Percentiles rank a stretch among this genome's conserved stretches.
phyloP scores from a whole-genome alignment of 129 eudicot species.

The Glebionis coronaria region DNA sequence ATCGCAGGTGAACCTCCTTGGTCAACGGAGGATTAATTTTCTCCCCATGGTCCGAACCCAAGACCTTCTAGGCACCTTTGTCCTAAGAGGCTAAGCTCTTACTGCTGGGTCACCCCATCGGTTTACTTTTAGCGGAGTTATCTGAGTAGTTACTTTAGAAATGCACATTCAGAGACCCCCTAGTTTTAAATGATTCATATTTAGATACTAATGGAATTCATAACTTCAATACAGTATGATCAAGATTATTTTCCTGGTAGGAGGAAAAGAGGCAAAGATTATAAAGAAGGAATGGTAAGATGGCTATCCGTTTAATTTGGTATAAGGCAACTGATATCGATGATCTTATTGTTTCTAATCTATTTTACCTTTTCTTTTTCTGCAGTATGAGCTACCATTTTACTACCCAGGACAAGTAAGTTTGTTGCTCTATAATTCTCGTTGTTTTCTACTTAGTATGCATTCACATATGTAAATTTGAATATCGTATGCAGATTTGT shows the following conservation, averaged over 20 bases:
- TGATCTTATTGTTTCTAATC: conserved; percentile 2
- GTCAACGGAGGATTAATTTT: too few species aligned
- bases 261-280: conserved; percentile 96
- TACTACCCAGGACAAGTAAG: conserved; percentile 99
- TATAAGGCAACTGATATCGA: conserved; percentile 2
- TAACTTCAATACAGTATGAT: conserved; percentile 58
- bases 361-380: conserved; percentile 20
- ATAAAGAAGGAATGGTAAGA: conserved; percentile 90
- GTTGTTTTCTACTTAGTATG: neutral
- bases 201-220: neutral
- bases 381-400: conserved; percentile 98
- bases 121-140: too few species aligned
- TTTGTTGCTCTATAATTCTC: neutral
- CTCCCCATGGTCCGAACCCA: too few species aligned
- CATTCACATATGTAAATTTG: conserved; percentile 1
- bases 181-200: neutral
- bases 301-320: neutral
- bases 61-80: too few species aligned
- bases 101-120: too few species aligned
- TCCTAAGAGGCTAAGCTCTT: too few species aligned
- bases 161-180: neutral
- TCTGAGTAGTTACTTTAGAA: neutral
- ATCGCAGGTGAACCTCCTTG: too few species aligned
- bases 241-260: conserved; percentile 98
- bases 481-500: conserved; percentile 60